A percentile compares a stretch with the other conserved stretches of the same genome.
These are phyloP conservation scores for Paratrypanosoma confusum DNA, from an alignment of 208 protist species.

Conservation along the genomic window DNA sequence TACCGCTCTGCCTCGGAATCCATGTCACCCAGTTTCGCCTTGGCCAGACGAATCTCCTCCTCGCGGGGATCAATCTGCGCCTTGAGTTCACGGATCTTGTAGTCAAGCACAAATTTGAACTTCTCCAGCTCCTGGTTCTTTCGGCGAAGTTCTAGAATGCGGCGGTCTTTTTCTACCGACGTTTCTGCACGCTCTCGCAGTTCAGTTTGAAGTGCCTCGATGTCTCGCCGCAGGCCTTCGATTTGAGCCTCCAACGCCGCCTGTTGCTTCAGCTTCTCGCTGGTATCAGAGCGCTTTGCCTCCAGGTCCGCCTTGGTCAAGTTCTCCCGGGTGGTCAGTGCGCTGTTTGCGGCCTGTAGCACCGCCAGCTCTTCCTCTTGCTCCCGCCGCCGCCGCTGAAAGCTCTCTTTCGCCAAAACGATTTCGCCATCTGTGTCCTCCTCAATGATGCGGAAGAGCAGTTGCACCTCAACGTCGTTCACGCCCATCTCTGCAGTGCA, in stretches of 20 bases:
- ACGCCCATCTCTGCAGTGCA: conserved; percentile 50
- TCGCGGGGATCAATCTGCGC: conserved; percentile 96
- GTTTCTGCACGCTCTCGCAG: conserved; percentile 92
- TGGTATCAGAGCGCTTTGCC: conserved; percentile 73
- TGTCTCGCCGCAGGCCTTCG: conserved; percentile 88
- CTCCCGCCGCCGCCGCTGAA: conserved; percentile 84
- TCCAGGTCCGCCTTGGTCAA: conserved; percentile 88
- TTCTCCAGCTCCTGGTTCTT: conserved; percentile 98
- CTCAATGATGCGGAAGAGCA: conserved; percentile 85
- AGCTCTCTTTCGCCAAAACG: conserved; percentile 85
- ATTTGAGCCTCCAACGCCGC: conserved; percentile 86
- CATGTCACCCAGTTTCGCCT: conserved; percentile 93
- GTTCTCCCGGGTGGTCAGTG: conserved; percentile 83
- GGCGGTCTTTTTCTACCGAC: conserved; percentile 94
- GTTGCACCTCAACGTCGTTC: conserved; percentile 71
- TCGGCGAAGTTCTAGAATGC: conserved; percentile 95
- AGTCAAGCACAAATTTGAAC: conserved; percentile 98
- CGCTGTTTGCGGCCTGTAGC: conserved; percentile 85
- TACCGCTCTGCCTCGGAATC: conserved; percentile 88
- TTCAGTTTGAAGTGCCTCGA: conserved; percentile 86
- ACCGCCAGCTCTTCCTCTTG: conserved; percentile 78
- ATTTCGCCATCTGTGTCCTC: conserved; percentile 94
- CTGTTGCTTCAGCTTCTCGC: conserved; percentile 79
- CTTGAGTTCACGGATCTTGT: conserved; percentile 97
- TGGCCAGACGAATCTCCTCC: conserved; percentile 87